A percentile compares a stretch with the other conserved stretches of the same genome.
phyloP scores from a whole-genome alignment of 192 early-diverging fungal genomes.

The Podila horticola region DNA sequence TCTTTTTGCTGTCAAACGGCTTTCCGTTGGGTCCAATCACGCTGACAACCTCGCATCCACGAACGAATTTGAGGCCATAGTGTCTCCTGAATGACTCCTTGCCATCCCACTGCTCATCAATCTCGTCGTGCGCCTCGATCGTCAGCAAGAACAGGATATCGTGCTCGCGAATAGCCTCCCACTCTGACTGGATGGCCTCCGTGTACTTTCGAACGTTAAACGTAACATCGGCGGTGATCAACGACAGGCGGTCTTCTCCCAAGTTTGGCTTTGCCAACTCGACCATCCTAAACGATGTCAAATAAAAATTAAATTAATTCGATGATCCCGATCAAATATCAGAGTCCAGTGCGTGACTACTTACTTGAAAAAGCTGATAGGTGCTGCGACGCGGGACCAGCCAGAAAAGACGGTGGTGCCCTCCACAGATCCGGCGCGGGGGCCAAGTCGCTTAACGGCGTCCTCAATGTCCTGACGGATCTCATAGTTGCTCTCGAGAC shows the following conservation, averaged over 20 bases:
- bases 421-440: conserved; percentile 62
- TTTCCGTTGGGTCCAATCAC: conserved; percentile 80
- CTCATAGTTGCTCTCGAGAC: conserved; percentile 83
- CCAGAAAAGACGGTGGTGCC: conserved; percentile 83
- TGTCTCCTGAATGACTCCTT: conserved; percentile 65
- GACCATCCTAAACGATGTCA: conserved; percentile 56
- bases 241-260: conserved; percentile 73
- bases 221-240: conserved; percentile 84
- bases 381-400: conserved; percentile 93
- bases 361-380: conserved; percentile 70
- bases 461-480: conserved; percentile 93
- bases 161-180: conserved; percentile 85
- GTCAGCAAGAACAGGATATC: conserved; percentile 92
- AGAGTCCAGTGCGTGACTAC: not conserved
- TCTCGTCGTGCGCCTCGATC: conserved; percentile 65
- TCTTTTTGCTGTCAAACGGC: conserved; percentile 48
- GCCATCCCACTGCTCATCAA: conserved; percentile 54
- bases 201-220: conserved; percentile 75
- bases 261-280: conserved; percentile 80
- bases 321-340: no score
- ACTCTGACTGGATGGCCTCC: conserved; percentile 82
- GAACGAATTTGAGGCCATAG: conserved; percentile 82
- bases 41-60: conserved; percentile 88
- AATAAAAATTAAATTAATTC: not conserved
- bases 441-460: conserved; percentile 83